Evolutionary conservation across 345 rosid genomes (phyloP), one percentile per base, ranked within the genome.

Genomic region (Citrus trifoliata): DNA sequence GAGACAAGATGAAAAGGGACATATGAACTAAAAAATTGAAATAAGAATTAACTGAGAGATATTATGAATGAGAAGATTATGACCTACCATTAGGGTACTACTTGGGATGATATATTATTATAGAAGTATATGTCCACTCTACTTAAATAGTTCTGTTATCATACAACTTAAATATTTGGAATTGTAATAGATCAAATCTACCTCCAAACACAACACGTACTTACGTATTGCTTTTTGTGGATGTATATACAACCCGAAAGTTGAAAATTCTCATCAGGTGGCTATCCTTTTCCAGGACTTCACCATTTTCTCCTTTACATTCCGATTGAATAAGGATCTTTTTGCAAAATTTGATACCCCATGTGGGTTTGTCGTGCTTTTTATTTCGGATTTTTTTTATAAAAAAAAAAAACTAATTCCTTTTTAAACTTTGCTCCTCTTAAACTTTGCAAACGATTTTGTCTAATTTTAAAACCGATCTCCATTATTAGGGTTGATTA

Each of bases 241-340:
- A 42, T 27, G 22, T 12, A 38, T 60, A 60, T 13, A 60, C 40
- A 61, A 40, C 35, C 16, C 10, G 25, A 61, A 61, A 60, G 77
- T 16, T 24, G 38, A 61, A 72, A 74, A 16, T 73, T 73, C 51
- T 33, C 19, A 7, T 13, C 24, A 3, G 30, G 67, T 48, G 66
- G 67, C 30, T 21, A 14, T 16, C 1, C 22, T 32, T 37, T 74
- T 32, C 48, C 12, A 40, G n/a, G 51, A 16, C 38, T 58, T 40
- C 65, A 35, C 64, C 53, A 28, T 77, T 55, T 67, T 77, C 74
- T 68, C 40, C 75, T 59, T 38, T 77, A 4, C 38, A n/a, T 14
- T 0, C 24, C 64, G 10, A 56, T 37, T 9, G 35, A 53, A 42
- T 2, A 63, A 40, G n/a, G n/a, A 28, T 6, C 7, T 60, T 40